Conservation (phyloP, 202 grass and related monocot genomes). For the Setaria italica region DNA sequence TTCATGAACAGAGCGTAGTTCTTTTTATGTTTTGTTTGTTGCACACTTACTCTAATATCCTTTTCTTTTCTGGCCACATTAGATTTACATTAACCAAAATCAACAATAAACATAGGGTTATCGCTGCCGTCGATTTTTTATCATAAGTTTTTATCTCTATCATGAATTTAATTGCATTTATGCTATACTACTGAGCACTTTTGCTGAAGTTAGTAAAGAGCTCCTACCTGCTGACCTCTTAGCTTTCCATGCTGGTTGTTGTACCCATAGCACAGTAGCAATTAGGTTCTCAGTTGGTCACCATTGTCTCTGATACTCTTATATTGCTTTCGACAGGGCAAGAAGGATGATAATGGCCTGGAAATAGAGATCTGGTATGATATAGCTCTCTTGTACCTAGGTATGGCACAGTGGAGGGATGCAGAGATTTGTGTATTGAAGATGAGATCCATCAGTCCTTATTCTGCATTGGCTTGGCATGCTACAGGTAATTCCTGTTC, state of each 20-base stretch:
- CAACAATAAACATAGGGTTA: slow-evolving; percentile 11
- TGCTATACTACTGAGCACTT: slow-evolving; percentile 15
- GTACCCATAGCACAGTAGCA: slow-evolving; percentile 20
- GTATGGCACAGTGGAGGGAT: slow-evolving; percentile 84
- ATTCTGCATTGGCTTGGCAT: slow-evolving; percentile 78
- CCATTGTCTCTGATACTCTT: slow-evolving; percentile 28
- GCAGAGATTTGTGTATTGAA: slow-evolving; percentile 80
- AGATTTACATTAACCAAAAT: slow-evolving; percentile 24
- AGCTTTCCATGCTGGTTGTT: slow-evolving; percentile 18
- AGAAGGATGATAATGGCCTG: slow-evolving; percentile 71
- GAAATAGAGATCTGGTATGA: slow-evolving; percentile 92
- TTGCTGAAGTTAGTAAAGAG: slow-evolving; percentile 9
- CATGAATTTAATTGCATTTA: slow-evolving; percentile 13
- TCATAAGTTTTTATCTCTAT: slow-evolving; percentile 28
- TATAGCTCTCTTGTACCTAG: slow-evolving; percentile 85
- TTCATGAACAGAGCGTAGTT: slow-evolving; percentile 20
- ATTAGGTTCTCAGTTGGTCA: slow-evolving; percentile 4
- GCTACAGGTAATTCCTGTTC: slow-evolving; percentile 65
- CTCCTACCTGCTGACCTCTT: not conserved
- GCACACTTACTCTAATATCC: not conserved
- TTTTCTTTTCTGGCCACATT: slow-evolving; percentile 3
- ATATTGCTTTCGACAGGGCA: slow-evolving; percentile 57
- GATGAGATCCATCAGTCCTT: slow-evolving; percentile 58
- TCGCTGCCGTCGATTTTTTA: slow-evolving; percentile 6
- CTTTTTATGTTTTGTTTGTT: not conserved